Conservation (phyloP, 2,329 filamentous ascomycete species). For the Aureobasidium sp. region DNA sequence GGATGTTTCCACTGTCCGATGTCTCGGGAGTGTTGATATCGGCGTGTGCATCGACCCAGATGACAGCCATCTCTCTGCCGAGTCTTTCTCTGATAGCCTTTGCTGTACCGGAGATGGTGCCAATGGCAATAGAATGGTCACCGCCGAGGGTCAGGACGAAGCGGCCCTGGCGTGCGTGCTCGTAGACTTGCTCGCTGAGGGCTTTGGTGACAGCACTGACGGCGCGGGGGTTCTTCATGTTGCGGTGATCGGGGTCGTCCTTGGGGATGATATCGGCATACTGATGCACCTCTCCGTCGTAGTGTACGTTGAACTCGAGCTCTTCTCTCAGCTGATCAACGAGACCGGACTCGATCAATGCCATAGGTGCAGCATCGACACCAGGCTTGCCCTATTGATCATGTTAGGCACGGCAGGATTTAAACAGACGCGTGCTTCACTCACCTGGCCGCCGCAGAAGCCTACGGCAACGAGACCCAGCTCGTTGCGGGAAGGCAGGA, state of each 20-base stretch:
- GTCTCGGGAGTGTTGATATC: constrained; percentile 97
- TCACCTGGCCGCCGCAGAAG: constrained; percentile 92
- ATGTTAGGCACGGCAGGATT: constrained; percentile 4
- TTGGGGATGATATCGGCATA: constrained; percentile 69
- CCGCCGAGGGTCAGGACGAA: constrained; percentile 90
- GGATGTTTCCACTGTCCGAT: constrained; percentile 84
- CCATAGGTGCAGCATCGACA: constrained; percentile 83
- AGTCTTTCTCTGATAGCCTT: constrained; percentile 80
- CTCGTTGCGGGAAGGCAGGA: constrained; percentile 71
- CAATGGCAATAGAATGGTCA: constrained; percentile 94
- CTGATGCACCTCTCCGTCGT: constrained; percentile 73
- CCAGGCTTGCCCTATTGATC: constrained; percentile 69
- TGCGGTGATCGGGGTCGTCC: constrained; percentile 70
- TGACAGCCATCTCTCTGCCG: constrained; percentile 78
- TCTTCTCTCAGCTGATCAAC: constrained; percentile 76
- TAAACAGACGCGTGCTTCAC: background rate
- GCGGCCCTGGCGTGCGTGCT: constrained; percentile 73
- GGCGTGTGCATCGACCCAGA: constrained; percentile 97
- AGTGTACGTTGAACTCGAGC: constrained; percentile 79
- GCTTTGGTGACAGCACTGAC: constrained; percentile 78
- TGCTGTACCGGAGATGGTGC: constrained; percentile 80
- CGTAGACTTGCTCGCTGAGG: constrained; percentile 79
- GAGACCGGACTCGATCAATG: constrained; percentile 81
- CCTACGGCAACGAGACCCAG: constrained; percentile 90
- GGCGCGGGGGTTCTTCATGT: constrained; percentile 88